Conservation (phyloP, 768 basidiomycete species). For the Podaxis sp. region DNA sequence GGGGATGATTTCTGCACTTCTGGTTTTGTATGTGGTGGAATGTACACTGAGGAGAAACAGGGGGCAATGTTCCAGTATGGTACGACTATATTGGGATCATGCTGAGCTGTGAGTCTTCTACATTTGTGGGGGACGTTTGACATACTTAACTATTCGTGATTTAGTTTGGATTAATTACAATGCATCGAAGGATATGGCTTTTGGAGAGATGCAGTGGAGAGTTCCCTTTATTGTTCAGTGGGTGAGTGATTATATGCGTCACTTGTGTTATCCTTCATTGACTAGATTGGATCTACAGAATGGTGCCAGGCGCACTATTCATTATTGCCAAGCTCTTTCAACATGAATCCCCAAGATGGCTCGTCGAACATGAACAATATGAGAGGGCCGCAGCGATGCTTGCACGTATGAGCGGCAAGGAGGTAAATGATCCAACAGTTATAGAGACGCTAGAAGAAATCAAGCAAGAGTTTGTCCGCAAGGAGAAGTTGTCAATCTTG, state of each 20-base stretch:
- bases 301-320: conserved; percentile 49
- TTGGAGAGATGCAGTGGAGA: conserved; percentile 44
- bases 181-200: conserved; percentile 29
- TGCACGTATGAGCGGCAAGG: conserved; percentile 29
- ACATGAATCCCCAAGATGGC: conserved; percentile 55
- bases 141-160: not conserved
- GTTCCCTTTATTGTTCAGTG: conserved; percentile 47
- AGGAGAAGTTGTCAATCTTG: conserved; percentile 26
- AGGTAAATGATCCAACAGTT: conserved; percentile 30
- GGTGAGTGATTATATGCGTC: conserved; percentile 9
- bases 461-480: conserved; percentile 42
- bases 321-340: conserved; percentile 41
- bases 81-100: conserved; percentile 36
- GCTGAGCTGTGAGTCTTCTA: conserved; percentile 27
- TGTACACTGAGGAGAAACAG: conserved; percentile 42
- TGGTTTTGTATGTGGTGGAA: conserved; percentile 49
- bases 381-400: conserved; percentile 37
- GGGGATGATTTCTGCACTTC: conserved; percentile 50
- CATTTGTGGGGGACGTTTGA: conserved; percentile 19
- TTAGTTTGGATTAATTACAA: conserved; percentile 47
- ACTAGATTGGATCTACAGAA: conserved; percentile 13
- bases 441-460: conserved; percentile 39
- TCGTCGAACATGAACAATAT: conserved; percentile 41
- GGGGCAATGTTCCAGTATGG: conserved; percentile 44
- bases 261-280: not conserved